Evolutionary conservation across 805 yeast species (phyloP), one percentile per base, ranked within the genome.

Genomic region (Suhomyces kilbournensis): DNA sequence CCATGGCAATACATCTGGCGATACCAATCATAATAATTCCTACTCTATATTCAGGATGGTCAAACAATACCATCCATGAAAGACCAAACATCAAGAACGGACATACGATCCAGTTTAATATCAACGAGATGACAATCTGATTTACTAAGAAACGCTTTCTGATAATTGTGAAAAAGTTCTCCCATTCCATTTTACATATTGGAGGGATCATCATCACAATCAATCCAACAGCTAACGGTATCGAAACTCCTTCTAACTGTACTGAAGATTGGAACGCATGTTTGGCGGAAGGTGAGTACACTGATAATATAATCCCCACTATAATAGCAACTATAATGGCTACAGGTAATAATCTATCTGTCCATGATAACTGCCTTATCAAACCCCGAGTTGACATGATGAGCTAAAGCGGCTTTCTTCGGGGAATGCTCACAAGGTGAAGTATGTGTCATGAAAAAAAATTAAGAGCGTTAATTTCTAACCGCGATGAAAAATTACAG

Each of bases 1-100:
- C 86, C 86, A 82, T 82, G 20, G 86, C 86, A 56, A 82, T 81
- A 60, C 86, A 82, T 53, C 86, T 65, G 5, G 84, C 86, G 34
- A 79, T 52, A 1, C 86, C 86, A 45, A 82, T 79, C 78, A 82
- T 75, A 28, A 82, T 79, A n/a, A 82, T 71, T 1, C 86, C 86
- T 40, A 65, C 68, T 42, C 86, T 66, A 51, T 77, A 78, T 50
- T 79, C 86, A 7, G 66, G 66, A 47, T 72, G 59, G 51, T 81
- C 78, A 51, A 78, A 78, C 46, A 82, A 57, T 0, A 74, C 70
- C 43, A 76, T 58, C 86, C 86, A 82, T 0, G 83, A 77, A 15
- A 82, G 66, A 0, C 78, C 84, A 60, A 79, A 71, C 86, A 82
- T 82, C 48, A 81, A 53, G 22, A 82, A 69, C 2, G 86, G 86